Base-by-base conservation (phyloP, 768 basidiomycete species). In the Termitomyces sp. region DNA sequence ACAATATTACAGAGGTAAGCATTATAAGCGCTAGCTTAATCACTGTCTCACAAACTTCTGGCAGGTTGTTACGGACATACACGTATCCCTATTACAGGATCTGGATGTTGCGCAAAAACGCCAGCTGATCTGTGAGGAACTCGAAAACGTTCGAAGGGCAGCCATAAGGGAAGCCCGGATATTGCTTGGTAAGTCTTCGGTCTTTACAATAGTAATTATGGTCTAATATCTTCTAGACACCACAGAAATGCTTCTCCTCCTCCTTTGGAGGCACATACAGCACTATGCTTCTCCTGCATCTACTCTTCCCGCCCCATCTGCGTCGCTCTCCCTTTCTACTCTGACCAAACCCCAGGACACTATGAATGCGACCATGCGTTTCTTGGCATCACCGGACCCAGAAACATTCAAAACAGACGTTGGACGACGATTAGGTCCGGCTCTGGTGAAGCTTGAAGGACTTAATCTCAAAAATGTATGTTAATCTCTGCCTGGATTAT, bases 211-310 rank as follows among this genome's bases (percentile, higher is more conserved):
- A 4, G 48, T 15, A 2, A 44, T 35, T 3, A 46, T 28, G 22
- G 12, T 11, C 61, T 46, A 35, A 20, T 56, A 15, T 32, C 33
- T 46, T 44, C 4, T 64, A 91, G 90, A 82, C 59, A 84, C 88
- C 16, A 74, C 86, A 54, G 94, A 96, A 73, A 89, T 94, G 84
- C 71, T 91, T 6, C 78, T 95, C 9, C 78, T 95, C 18, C 79
- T 95, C 20, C 75, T 93, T 11, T 94, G 91, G 89, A 81, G 92
- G 16, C 94, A 96, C 67, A 68, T 92, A 33, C 79, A 83, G 15
- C 86, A 87, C 69, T 95, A 90, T 72, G 71, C 79, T 42, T 75
- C 73, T 11, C 60, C 66, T 46, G 49, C 64, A 15, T 62, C 65
- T 36, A 48, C 60, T 38, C 65, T 66, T 36, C 65, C 65, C 16